Evolutionary conservation across 1,284 basidiomycete species (phyloP), one percentile per base, ranked within the genome.

Genomic region (Rhodofomes roseus): DNA sequence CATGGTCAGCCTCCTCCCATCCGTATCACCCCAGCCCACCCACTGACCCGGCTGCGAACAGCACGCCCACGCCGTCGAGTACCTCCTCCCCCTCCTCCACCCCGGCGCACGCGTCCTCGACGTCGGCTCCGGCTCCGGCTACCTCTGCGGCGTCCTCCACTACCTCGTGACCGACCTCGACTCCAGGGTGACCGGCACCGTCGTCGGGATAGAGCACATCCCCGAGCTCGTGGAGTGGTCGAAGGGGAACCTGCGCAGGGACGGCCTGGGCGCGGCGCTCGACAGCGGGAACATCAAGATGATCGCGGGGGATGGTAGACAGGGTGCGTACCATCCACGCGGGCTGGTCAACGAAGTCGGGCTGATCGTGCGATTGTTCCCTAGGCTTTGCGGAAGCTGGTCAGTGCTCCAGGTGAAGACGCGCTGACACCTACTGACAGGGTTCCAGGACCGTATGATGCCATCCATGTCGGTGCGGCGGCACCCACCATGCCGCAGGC

Each of bases 401-500:
- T 59, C 12, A n/a, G 50, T 20, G 18, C 20, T 12, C 27, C 12
- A 48, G 2, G 23, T 22, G 4, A 29, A 7, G 11, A n/a, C 50
- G 31, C 1, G 50, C 12, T 8, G 25, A 20, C 1, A 51, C 22
- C 16, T 12, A 23, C 29, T 54, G 36, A 46, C 8, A 12, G 31
- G 48, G 46, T 67, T 73, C 23, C 63, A 82, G 94, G 85, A 0
- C 93, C 93, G 0, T 97, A 90, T 71, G 84, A 93, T 64, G 90
- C 86, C 0, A 98, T 98, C 52, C 96, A 99, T 68, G 96, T 98
- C 22, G 96, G 96, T 4, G 96, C 96, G 0, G 95, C 96, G 0
- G 89, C 95, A 0, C 89, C 92, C 0, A 79, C 70, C 0, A 75
- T 95, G n/a, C 95, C 95, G 0, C 72, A 84, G 37, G 71, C 81